These are phyloP conservation scores for Hylodesmum podocarpum DNA, from an alignment of 306 rosid genomes.

Conservation along the genomic window DNA sequence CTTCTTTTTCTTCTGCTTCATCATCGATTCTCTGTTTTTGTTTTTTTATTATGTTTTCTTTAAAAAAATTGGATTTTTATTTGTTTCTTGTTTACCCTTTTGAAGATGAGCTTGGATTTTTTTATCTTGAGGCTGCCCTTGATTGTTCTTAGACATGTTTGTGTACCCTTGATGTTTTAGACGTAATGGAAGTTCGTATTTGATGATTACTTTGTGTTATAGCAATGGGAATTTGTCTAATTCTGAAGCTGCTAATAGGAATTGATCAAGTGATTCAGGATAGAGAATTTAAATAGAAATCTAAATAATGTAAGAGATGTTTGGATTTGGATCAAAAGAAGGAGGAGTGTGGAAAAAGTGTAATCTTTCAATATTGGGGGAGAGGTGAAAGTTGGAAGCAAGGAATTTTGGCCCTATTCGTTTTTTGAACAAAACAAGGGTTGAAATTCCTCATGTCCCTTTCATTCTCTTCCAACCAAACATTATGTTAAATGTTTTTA, in stretches of 20 bases:
- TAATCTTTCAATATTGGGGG: neutral
- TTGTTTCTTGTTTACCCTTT: neutral
- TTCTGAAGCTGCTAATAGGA: slow-evolving; percentile 10
- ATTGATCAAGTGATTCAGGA: slow-evolving; percentile 12
- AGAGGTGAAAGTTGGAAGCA: neutral
- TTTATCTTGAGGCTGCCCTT: neutral
- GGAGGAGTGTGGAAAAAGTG: neutral
- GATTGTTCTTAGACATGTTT: neutral
- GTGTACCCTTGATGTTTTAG: neutral
- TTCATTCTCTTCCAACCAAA: neutral
- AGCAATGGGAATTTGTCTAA: slow-evolving; percentile 1
- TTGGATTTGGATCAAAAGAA: neutral
- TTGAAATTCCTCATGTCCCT: neutral
- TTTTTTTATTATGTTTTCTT: neutral
- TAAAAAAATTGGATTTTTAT: neutral
- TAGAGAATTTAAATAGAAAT: neutral
- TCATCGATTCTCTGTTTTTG: neutral
- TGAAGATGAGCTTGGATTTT: slow-evolving; percentile 24
- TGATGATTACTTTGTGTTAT: slow-evolving; percentile 21
- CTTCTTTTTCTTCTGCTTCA: neutral
- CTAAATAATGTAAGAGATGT: neutral
- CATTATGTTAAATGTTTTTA: neutral
- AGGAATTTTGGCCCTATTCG: neutral
- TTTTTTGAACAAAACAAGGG: neutral
- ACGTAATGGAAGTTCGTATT: neutral